These are phyloP conservation scores for Diplocarpon mali DNA, from an alignment of 2,329 filamentous ascomycete genomes.

Conservation along the genomic window DNA sequence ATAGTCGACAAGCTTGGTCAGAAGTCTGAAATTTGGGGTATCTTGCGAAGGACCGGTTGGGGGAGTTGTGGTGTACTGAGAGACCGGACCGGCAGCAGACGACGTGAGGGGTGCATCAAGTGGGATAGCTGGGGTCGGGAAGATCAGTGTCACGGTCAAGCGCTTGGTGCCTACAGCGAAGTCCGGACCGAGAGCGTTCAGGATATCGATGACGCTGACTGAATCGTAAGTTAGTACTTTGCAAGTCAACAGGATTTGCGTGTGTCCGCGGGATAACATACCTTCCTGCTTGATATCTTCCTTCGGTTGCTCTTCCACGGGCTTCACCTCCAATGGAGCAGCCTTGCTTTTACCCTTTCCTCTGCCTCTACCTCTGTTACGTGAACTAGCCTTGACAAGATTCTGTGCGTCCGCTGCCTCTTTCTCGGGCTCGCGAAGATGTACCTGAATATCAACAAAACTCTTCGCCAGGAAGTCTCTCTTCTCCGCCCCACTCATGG, in stretches of 20 bases:
- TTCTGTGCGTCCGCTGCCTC: background rate
- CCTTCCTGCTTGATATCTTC: too few species aligned
- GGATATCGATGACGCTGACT: constrained; percentile 6
- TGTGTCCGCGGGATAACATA: too few species aligned
- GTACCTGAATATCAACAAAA: constrained; percentile 13
- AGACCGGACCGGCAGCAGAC: background rate
- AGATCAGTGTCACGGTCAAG: constrained; percentile 13
- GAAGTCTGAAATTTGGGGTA: constrained; percentile 1
- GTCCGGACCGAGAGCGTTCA: constrained; percentile 12
- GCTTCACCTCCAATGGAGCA: too few species aligned
- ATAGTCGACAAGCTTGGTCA: constrained; percentile 2
- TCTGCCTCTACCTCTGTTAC: background rate
- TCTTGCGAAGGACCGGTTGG: background rate
- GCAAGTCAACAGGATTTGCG: background rate
- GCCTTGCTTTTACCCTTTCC: background rate
- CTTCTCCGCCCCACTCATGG: constrained; percentile 5
- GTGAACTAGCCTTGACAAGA: background rate
- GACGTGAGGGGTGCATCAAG: background rate
- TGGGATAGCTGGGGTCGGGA: constrained; percentile 2
- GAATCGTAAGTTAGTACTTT: background rate
- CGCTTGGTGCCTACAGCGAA: constrained; percentile 7
- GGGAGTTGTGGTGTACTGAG: background rate
- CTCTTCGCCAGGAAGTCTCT: constrained; percentile 10
- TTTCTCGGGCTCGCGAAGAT: background rate
- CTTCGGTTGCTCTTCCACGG: too few species aligned